Evolutionary conservation across 1,284 basidiomycete species (phyloP), one percentile per base, ranked within the genome.

Genomic region (Nidula niveotomentosa): DNA sequence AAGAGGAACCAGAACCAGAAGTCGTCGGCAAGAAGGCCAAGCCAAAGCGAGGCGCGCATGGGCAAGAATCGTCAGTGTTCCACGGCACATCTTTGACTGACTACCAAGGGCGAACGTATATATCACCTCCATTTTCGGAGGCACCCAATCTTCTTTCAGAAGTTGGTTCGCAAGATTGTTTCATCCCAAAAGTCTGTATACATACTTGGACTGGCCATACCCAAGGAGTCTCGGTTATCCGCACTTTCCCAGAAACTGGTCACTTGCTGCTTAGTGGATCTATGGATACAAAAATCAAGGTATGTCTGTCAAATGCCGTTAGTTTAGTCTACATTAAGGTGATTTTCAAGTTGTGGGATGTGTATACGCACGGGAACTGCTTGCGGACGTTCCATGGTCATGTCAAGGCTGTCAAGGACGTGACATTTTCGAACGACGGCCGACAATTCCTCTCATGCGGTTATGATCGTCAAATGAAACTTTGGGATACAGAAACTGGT

Each of bases 201-300:
- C 97, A 99, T 69, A 98, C 96, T 0, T 99, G 94, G 91, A 96
- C 94, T 2, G 97, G 97, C 0, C 97, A 99, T 72, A 99, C 94
- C 18, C 93, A 94, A 71, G 97, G 92, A 44, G 93, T 99, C 5
- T 94, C 93, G n/a, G 91, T 91, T 52, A 86, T 99, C 59, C 89
- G 93, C 53, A 78, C 94, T 43, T 96, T 99, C 75, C 97, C 97
- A 6, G 80, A 89, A 55, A 95, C 93, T 10, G 96, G 95, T 0
- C 97, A 99, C 74, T 76, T 99, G 34, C 70, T 99, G 58, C 83
- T 99, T 56, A 96, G 92, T 66, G 95, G 90, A 1, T 96, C 93
- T 54, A 96, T 98, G 94, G 97, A 99, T 72, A 98, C 94, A 8
- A 96, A 98, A 71, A 93, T 99, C 76, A 99, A 99, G 81, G 94